phyloP scores from a whole-genome alignment of 371 early-diverging fungal species.

The Nematocida parisii region DNA sequence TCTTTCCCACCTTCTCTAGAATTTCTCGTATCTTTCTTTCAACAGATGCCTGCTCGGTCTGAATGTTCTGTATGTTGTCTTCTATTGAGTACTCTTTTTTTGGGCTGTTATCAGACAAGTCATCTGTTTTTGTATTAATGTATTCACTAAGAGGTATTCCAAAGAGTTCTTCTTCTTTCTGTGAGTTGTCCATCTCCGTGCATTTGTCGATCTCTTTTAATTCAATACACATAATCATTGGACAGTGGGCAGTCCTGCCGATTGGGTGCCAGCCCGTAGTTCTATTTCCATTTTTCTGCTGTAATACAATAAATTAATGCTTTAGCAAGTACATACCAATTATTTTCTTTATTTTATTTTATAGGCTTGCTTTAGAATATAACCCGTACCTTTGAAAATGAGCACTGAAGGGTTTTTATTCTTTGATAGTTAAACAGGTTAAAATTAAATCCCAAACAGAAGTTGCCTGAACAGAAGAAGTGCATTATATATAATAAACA shows the following conservation, averaged over 20 bases:
- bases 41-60: conserved; percentile 1
- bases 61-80: conserved; percentile 6
- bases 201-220: not conserved
- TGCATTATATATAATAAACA: conserved; percentile 8
- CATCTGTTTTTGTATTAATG: not conserved
- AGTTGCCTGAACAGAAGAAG: not conserved
- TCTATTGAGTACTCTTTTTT: not conserved
- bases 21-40: not conserved
- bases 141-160: not conserved
- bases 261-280: too few species aligned
- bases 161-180: not conserved
- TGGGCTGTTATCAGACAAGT: not conserved
- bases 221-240: not conserved
- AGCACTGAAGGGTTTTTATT: not conserved
- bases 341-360: too few species aligned
- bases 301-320: too few species aligned
- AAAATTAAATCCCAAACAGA: conserved; percentile 1
- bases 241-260: too few species aligned
- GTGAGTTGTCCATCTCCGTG: not conserved
- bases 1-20: not conserved
- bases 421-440: not conserved
- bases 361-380: not conserved
- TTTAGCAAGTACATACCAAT: too few species aligned
- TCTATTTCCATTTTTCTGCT: too few species aligned
- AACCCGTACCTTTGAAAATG: not conserved